Evolutionary conservation across 352 stramenopile species (phyloP), one percentile per base, ranked within the genome.

Genomic region (Globisporangium paroecandrum): DNA sequence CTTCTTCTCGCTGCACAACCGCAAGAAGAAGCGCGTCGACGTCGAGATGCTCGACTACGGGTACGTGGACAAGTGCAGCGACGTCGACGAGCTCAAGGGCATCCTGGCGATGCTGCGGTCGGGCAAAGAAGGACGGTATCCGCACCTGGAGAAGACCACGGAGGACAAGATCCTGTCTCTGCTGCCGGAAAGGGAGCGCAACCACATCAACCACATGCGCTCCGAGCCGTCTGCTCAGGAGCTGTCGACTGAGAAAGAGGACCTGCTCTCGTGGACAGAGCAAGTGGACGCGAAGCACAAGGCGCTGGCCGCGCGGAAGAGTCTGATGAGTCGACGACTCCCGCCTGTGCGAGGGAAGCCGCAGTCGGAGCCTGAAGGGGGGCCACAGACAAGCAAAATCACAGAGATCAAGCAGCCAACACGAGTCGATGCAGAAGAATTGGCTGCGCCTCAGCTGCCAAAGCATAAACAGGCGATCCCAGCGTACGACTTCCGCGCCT

Each of bases 31-130:
- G 64, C 67, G 79, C 7, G 83, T 96, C 43, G 77, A 89, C 25
- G 79, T 97, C 65, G 87, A 96, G 38, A 95, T 96, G 81, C 77
- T 98, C 38, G 95, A 98, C 81, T 98, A 98, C 62, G 76, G 66
- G 29, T 98, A 96, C 74, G 90, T 98, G 22, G 78, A 86, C 34
- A 85, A 87, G 53, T 97, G 91, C 75, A 62, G 65, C 10, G 82
- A 97, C 72, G 22, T 93, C 41, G 77, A 96, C 32, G 81, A 97
- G 70, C 79, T 98, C 25, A 91, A 93, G 59, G 86, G 86, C 32
- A 93, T 98, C 43, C 72, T 98, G 32, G 76, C 76, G 15, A 74
- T 83, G 73, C 77, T 98, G 12, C 78, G 88, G 25, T 96, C 83
- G 3, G 94, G 93, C 9, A 96, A 96, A 66, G 86, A 98, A 79